Percentiles rank a stretch among this genome's conserved stretches.
phyloP scores from a whole-genome alignment of 352 stramenopile species.

The Pythium oligandrum region DNA sequence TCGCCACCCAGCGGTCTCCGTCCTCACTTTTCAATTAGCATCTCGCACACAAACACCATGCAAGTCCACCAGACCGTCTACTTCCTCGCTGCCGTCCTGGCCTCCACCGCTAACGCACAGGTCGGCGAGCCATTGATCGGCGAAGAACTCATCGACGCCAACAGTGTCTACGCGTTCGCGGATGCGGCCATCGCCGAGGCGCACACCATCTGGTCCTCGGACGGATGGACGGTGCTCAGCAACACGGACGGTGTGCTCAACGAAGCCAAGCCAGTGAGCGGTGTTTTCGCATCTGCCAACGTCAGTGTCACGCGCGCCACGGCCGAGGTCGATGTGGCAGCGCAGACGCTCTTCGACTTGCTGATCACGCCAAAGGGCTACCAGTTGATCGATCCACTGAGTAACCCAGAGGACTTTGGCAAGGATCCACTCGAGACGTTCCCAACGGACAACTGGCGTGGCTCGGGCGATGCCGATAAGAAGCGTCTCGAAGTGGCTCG shows the following conservation, averaged over 20 bases:
- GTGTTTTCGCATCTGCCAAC: slow-evolving; percentile 15
- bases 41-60: too few species aligned
- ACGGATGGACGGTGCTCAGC: slow-evolving; percentile 15
- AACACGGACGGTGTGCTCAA: slow-evolving; percentile 18
- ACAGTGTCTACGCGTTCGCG: slow-evolving; percentile 15
- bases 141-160: slow-evolving; percentile 19
- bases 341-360: slow-evolving; percentile 25
- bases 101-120: too few species aligned
- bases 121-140: slow-evolving; percentile 13
- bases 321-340: slow-evolving; percentile 12
- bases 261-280: slow-evolving; percentile 20
- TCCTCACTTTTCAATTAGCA: too few species aligned
- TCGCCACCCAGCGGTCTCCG: too few species aligned
- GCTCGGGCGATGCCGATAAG: neutral
- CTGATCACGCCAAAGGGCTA: slow-evolving; percentile 22
- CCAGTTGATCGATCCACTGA: slow-evolving; percentile 30
- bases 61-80: too few species aligned
- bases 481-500: slow-evolving; percentile 24
- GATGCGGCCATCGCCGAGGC: slow-evolving; percentile 23
- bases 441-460: slow-evolving; percentile 16
- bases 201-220: slow-evolving; percentile 18
- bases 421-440: slow-evolving; percentile 25
- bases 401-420: slow-evolving; percentile 19
- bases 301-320: slow-evolving; percentile 20
- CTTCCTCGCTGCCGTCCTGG: too few species aligned